These are phyloP conservation scores for Picochlorum sp. DNA, from an alignment of 139 green algal species.

Conservation along the genomic window DNA sequence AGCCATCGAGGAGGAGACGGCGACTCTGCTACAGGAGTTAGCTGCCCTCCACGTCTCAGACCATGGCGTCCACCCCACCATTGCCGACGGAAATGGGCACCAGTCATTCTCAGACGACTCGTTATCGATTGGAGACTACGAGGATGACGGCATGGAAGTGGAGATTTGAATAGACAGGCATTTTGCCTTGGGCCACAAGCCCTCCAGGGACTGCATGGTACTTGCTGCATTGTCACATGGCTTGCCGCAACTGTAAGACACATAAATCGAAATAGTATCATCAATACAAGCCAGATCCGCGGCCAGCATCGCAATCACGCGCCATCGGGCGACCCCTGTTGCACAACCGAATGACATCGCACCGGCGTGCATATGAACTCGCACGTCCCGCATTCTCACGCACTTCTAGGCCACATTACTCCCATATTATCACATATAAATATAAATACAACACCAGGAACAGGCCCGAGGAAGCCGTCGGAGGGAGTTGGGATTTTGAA, in stretches of 20 bases:
- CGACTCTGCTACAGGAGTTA: no score
- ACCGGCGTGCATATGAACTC: not conserved
- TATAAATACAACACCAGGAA: not conserved
- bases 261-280: not conserved
- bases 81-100: not conserved
- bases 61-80: not conserved
- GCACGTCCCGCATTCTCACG: not conserved
- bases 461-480: not conserved
- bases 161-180: not conserved
- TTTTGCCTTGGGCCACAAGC: not conserved
- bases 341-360: conserved; percentile 5
- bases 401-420: not conserved
- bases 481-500: conserved; percentile 5
- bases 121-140: conserved; percentile 1
- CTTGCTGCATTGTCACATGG: not conserved
- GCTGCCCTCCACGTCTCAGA: no score
- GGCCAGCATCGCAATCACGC: not conserved
- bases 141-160: conserved; percentile 1
- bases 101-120: conserved; percentile 6
- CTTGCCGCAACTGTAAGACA: not conserved
- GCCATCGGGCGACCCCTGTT: not conserved
- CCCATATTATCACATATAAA: not conserved
- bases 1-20: no score
- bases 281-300: not conserved
- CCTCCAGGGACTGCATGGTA: conserved; percentile 2